A percentile compares a stretch with the other conserved stretches of the same genome.
Evolutionary conservation across 73 alveolate species (phyloP).

Genomic region (Tetrahymena borealis): DNA sequence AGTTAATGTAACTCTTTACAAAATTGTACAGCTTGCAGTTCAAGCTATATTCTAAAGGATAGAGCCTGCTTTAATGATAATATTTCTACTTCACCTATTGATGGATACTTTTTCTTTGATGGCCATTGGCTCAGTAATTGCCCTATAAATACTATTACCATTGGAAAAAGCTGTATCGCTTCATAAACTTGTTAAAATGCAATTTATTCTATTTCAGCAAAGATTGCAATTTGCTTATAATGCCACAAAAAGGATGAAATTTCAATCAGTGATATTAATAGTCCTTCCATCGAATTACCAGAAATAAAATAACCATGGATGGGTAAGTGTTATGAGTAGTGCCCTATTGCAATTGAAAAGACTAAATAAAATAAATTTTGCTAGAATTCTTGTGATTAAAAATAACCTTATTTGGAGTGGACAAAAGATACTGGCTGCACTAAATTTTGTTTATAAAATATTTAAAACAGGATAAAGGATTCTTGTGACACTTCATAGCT

Average conservation of each 20-base stretch:
- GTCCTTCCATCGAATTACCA: not conserved
- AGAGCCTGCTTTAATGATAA: not conserved
- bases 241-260: not conserved
- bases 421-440: not conserved
- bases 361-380: not conserved
- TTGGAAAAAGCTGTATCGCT: too few species aligned
- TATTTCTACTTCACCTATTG: not conserved
- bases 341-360: not conserved
- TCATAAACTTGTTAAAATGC: too few species aligned
- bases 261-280: not conserved
- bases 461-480: not conserved
- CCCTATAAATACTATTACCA: not conserved
- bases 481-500: not conserved
- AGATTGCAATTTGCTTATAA: too few species aligned
- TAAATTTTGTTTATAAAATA: not conserved
- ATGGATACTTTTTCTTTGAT: not conserved
- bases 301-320: not conserved
- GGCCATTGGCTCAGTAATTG: not conserved
- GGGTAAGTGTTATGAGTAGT: not conserved
- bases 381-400: not conserved
- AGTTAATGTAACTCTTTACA: not conserved
- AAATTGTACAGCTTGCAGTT: not conserved
- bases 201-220: too few species aligned
- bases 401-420: not conserved
- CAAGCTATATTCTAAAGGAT: not conserved